A percentile compares a stretch with the other conserved stretches of the same genome.
phyloP scores from a whole-genome alignment of 2,329 filamentous ascomycete species.

The Gremmenia infestans region DNA sequence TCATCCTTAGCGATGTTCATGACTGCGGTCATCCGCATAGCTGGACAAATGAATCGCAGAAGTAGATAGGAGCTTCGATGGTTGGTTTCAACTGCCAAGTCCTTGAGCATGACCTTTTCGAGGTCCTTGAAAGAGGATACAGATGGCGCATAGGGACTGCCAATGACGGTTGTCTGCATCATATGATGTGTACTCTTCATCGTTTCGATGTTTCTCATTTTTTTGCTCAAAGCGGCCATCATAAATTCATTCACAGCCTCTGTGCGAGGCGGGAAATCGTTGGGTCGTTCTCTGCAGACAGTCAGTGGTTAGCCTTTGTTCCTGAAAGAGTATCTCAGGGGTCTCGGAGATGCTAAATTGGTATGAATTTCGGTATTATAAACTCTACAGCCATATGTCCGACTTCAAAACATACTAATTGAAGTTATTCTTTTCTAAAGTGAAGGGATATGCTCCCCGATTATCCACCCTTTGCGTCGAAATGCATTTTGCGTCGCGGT shows the following conservation, averaged over 20 bases:
- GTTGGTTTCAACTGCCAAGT: conserved; percentile 37
- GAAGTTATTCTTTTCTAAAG: too few relatives aligned
- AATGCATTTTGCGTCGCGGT: neutral
- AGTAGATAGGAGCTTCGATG: conserved; percentile 36
- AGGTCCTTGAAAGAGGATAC: conserved; percentile 9
- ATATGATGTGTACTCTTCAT: neutral
- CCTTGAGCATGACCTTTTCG: conserved; percentile 11
- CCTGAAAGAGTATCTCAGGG: neutral
- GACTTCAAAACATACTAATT: too few relatives aligned
- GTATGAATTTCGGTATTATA: too few relatives aligned
- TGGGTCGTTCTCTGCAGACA: neutral
- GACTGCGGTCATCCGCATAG: conserved; percentile 8
- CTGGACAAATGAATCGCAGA: neutral
- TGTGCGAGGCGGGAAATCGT: neutral
- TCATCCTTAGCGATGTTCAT: conserved; percentile 29
- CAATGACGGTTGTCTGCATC: conserved; percentile 7
- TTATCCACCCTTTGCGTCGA: neutral
- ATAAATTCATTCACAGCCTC: neutral
- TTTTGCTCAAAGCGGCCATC: neutral
- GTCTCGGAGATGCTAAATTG: too few relatives aligned
- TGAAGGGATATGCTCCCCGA: too few relatives aligned
- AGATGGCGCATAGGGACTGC: conserved; percentile 5
- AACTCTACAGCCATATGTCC: too few relatives aligned
- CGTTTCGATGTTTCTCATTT: neutral
- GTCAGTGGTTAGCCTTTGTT: neutral